Base-by-base conservation (phyloP, 495 filamentous ascomycete species). In the Aspergillus haitiensis region DNA sequence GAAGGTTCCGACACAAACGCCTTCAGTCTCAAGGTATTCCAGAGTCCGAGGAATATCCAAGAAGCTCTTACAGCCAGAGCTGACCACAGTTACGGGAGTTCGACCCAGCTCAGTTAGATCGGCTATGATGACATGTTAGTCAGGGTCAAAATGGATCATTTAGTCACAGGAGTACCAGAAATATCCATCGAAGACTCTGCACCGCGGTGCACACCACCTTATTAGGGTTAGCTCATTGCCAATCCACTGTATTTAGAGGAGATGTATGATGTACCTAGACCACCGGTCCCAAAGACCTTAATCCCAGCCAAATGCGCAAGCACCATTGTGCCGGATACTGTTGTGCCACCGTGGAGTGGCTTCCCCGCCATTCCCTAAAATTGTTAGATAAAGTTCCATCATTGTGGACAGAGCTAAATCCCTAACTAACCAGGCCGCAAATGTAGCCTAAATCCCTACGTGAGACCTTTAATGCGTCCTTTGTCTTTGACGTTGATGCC, bases 71-170 rank as follows among this genome's bases (percentile, higher is more conserved):
- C 91, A 93, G 5, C 94, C 94, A 55, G 88, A 90, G 70, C 88
- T 89, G 32, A 98, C 80, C 8, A 98, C 93, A 31, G 93, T 87
- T 44, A 98, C 86, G 9, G 90, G 82, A 4, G 94, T 98, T 33
- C 92, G 82, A n/a, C 93, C 92, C 34, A 98, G 83, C 75, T 98
- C 94, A 5, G 90, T 97, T 55, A 98, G 79, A 73, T 98, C 94
- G 33, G 94, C 94, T 76, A 58, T 58, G 49, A 18, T 27, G 12
- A 21, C 10, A 11, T 44, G 33, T 55, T 58, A 64, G 57, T 16
- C 45, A 51, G 54, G 11, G 55, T 21, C 31, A 15, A 11, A 16
- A 35, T 7, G 21, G n/a, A 33, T 9, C 27, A 37, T 7, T 6
- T 16, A 13, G 5, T n/a, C n/a, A 42, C 18, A 9, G 39, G 13